Evolutionary conservation across 1,139 yeast species (phyloP).

Genomic region (Kodamaea plutei): DNA sequence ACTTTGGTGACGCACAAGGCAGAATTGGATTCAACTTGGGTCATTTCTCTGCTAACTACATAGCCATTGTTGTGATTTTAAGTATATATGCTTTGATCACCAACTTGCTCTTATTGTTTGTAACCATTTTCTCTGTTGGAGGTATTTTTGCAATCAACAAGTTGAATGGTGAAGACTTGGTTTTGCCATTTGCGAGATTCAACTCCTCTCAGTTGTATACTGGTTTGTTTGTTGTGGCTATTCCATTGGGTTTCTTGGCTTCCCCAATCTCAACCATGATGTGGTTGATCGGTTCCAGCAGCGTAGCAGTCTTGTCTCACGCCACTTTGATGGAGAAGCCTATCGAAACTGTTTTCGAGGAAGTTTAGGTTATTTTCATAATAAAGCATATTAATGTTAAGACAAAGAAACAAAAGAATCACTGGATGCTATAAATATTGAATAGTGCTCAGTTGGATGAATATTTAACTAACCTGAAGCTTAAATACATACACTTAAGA

Average conservation of each 20-base stretch:
- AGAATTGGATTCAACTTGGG: constrained; percentile 83
- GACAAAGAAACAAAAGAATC: neutral
- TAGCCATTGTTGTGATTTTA: constrained; percentile 66
- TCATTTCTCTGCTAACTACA: constrained; percentile 85
- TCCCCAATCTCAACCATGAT: constrained; percentile 89
- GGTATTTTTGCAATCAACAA: constrained; percentile 78
- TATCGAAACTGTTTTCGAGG: constrained; percentile 94
- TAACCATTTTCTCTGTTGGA: constrained; percentile 58
- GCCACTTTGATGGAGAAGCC: constrained; percentile 97
- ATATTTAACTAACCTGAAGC: too few species aligned
- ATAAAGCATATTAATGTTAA: neutral
- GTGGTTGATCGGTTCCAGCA: constrained; percentile 96
- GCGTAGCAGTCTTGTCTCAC: constrained; percentile 82
- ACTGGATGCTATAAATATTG: neutral
- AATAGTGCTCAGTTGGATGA: too few species aligned
- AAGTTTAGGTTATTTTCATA: constrained; percentile 30
- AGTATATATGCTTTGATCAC: constrained; percentile 62
- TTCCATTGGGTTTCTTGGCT: constrained; percentile 90
- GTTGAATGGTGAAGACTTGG: constrained; percentile 78
- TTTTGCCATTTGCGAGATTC: constrained; percentile 61
- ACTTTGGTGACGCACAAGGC: constrained; percentile 84
- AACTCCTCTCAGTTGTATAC: constrained; percentile 87
- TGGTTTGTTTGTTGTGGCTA: constrained; percentile 68
- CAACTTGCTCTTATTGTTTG: constrained; percentile 79
- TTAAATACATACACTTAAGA: too few species aligned